Conservation (phyloP, 257 asterid genomes). For the Solanum acaule region DNA sequence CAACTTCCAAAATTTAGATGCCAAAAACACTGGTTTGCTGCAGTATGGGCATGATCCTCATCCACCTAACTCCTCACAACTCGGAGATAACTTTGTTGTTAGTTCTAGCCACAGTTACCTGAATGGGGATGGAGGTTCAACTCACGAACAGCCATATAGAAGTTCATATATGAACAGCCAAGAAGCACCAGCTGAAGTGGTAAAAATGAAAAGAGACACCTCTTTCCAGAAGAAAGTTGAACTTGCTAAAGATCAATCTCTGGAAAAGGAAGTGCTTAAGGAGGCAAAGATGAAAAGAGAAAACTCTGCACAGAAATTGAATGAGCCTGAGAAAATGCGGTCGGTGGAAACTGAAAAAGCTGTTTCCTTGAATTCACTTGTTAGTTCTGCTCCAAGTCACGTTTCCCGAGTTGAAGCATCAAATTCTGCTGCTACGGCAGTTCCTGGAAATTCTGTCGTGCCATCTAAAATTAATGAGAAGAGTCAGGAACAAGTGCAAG, state of each 20-base stretch:
- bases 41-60: slow-evolving; percentile 31
- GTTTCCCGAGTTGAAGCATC: slow-evolving; percentile 31
- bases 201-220: slow-evolving; percentile 25
- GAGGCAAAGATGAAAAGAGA: slow-evolving; percentile 45
- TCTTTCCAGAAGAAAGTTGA: slow-evolving; percentile 33
- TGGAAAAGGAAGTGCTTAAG: slow-evolving; percentile 27
- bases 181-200: slow-evolving; percentile 25
- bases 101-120: slow-evolving; percentile 23
- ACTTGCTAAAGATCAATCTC: slow-evolving; percentile 27
- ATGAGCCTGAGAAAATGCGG: slow-evolving; percentile 29
- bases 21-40: slow-evolving; percentile 10
- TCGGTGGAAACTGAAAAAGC: slow-evolving; percentile 32
- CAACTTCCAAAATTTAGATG: slow-evolving; percentile 20
- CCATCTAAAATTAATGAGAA: slow-evolving; percentile 27
- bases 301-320: slow-evolving; percentile 31
- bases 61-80: slow-evolving; percentile 27
- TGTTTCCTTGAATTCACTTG: slow-evolving; percentile 22
- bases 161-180: slow-evolving; percentile 20
- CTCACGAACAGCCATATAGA: slow-evolving; percentile 25
- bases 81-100: slow-evolving; percentile 26
- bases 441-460: slow-evolving; percentile 19
- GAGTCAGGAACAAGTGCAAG: slow-evolving; percentile 26
- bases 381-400: slow-evolving; percentile 14
- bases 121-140: slow-evolving; percentile 25
- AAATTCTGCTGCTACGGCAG: slow-evolving; percentile 15